phyloP scores from a whole-genome alignment of 345 rosid genomes.

The Hibiscus syriacus region DNA sequence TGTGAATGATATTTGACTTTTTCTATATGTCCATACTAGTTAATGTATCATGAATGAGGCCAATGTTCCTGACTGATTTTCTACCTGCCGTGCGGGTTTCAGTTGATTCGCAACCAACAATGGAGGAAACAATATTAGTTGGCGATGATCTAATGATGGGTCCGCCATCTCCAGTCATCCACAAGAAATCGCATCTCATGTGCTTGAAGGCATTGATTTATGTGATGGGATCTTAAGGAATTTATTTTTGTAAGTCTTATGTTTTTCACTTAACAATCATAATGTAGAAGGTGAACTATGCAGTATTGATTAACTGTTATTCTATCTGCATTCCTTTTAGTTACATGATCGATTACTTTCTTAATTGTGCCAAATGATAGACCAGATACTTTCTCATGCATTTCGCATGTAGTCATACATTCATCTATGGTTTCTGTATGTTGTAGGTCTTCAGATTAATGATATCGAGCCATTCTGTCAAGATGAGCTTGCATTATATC shows the following conservation, averaged over 20 bases:
- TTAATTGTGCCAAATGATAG: neutral
- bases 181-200: conserved; percentile 84
- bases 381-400: neutral
- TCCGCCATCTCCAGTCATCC: conserved; percentile 82
- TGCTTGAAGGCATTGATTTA: conserved; percentile 74
- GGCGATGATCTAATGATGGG: conserved; percentile 96
- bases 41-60: too few species aligned
- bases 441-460: conserved; percentile 76
- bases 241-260: conserved; percentile 67
- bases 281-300: neutral
- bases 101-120: conserved; percentile 88
- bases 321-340: neutral
- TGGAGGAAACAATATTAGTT: conserved; percentile 94
- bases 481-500: conserved; percentile 79
- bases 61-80: too few species aligned
- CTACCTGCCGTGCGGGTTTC: conserved; percentile 5
- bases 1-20: too few species aligned
- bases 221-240: conserved; percentile 82
- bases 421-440: neutral
- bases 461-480: conserved; percentile 92
- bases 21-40: too few species aligned
- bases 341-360: neutral
- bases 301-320: neutral
- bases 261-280: neutral
- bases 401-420: neutral